Evolutionary conservation across 805 yeast genomes (phyloP), one percentile per base, ranked within the genome.

Genomic region (Yarrowia alimentaria): DNA sequence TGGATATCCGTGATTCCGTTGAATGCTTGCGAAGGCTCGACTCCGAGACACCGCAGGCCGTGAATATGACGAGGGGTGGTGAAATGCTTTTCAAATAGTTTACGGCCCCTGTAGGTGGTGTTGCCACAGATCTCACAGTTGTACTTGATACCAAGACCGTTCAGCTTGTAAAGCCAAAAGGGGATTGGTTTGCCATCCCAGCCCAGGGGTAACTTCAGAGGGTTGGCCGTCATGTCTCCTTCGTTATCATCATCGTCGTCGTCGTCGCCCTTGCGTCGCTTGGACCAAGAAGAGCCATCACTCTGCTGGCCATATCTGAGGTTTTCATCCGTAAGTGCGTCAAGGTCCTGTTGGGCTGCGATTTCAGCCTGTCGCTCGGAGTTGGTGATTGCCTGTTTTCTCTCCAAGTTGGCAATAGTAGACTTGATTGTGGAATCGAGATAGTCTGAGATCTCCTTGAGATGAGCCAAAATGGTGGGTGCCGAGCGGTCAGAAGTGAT

Each of bases 161-260:
- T 89, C 35, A 90, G 70, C 64, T 90, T 93, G 72, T 80, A 90
- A 21, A 93, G 70, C 99, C 99, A 93, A 51, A 74, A 79, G 1
- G 99, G 99, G 21, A 93, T 87, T 0, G 97, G 97, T 31, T 75
- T 76, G 0, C 97, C 97, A 65, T 90, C 97, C 14, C 85, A 76
- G 0, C 95, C 98, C 0, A 86, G 48, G 0, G 96, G 95, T 51
- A 86, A 64, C 52, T 82, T 78, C 52, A 77, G 68, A 14, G 81
- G 79, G 54, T 74, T 74, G 47, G 60, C 64, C 22, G 62, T 61
- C 14, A 60, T 56, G 7, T 60, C 68, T 25, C 63, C 64, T 5
- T 65, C 70, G 10, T 65, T 72, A 9, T 61, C 68, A 1, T 67
- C 71, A 11, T 62, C 66, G 16, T 60, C 58, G 1, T 60, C 58